Percentiles rank a stretch among this genome's conserved stretches.
Evolutionary conservation across 2,329 filamentous ascomycete genomes (phyloP).

Genomic region (Hypoxylon rubiginosum): DNA sequence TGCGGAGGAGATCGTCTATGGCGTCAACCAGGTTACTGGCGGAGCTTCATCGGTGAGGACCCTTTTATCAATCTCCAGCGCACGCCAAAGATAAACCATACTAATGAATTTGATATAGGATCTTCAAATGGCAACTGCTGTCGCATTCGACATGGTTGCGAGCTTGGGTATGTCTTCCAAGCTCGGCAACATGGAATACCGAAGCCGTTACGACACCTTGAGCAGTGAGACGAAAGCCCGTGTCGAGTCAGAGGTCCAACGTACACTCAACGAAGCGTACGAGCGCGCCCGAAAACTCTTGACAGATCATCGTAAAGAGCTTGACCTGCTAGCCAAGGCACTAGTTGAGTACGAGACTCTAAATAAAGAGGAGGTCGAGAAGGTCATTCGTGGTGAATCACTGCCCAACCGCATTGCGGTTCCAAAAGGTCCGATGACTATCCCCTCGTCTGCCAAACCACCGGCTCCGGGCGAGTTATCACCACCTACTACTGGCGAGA

Average conservation of each 20-base stretch:
- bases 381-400: conserved; percentile 88
- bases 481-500: conserved; percentile 35
- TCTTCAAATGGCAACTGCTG: conserved; percentile 82
- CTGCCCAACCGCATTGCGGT: conserved; percentile 76
- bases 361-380: conserved; percentile 88
- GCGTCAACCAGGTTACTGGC: conserved; percentile 89
- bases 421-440: conserved; percentile 72
- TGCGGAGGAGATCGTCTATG: conserved; percentile 92
- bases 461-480: conserved; percentile 44
- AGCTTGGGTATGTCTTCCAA: conserved; percentile 88
- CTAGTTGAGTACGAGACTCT: conserved; percentile 95
- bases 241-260: conserved; percentile 90
- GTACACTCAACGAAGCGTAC: conserved; percentile 84
- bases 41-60: conserved; percentile 81
- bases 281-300: conserved; percentile 80
- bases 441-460: conserved; percentile 64
- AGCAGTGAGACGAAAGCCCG: conserved; percentile 87
- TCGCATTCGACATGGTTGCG: conserved; percentile 91
- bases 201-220: conserved; percentile 82
- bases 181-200: conserved; percentile 91
- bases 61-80: neutral
- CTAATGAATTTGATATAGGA: conserved; percentile 68
- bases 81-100: conserved; percentile 39
- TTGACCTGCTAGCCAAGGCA: conserved; percentile 89
- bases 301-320: conserved; percentile 80